Percentiles rank a stretch among this genome's conserved stretches.
phyloP scores from a whole-genome alignment of 768 basidiomycete genomes.

The Termitomyces sp. region DNA sequence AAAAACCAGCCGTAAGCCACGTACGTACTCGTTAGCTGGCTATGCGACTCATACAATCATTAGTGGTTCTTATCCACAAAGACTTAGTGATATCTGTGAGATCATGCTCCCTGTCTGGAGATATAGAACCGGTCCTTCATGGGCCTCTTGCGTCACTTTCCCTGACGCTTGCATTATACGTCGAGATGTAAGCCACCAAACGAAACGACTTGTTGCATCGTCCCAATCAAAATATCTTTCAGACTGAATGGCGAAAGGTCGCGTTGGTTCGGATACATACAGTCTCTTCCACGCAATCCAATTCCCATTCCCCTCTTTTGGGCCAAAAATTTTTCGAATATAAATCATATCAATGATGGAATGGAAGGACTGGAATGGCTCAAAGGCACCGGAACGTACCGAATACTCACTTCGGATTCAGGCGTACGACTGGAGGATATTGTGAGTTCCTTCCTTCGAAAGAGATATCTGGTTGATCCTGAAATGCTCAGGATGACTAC shows the following conservation, averaged over 20 bases:
- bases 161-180: slow-evolving; percentile 57
- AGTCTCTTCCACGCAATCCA: slow-evolving; percentile 46
- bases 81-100: slow-evolving; percentile 53
- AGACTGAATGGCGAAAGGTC: slow-evolving; percentile 48
- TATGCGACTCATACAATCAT: not conserved
- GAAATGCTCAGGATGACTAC: slow-evolving; percentile 18
- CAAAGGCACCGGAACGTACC: slow-evolving; percentile 33
- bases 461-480: not conserved
- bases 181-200: slow-evolving; percentile 49
- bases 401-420: slow-evolving; percentile 1
- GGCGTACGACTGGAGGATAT: slow-evolving; percentile 5
- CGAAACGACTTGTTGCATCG: not conserved
- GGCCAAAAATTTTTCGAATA: slow-evolving; percentile 20
- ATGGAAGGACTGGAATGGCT: slow-evolving; percentile 31
- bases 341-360: slow-evolving; percentile 23
- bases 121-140: slow-evolving; percentile 39
- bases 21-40: not conserved
- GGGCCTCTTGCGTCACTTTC: slow-evolving; percentile 57
- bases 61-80: slow-evolving; percentile 67
- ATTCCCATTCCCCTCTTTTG: slow-evolving; percentile 64
- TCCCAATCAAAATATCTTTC: slow-evolving; percentile 3
- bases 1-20: slow-evolving; percentile 30
- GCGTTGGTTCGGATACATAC: slow-evolving; percentile 60
- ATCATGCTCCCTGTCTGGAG: slow-evolving; percentile 41
- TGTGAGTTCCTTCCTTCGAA: slow-evolving; percentile 1